phyloP scores from a whole-genome alignment of 805 yeast species.

The Ogataea paraovalis region DNA sequence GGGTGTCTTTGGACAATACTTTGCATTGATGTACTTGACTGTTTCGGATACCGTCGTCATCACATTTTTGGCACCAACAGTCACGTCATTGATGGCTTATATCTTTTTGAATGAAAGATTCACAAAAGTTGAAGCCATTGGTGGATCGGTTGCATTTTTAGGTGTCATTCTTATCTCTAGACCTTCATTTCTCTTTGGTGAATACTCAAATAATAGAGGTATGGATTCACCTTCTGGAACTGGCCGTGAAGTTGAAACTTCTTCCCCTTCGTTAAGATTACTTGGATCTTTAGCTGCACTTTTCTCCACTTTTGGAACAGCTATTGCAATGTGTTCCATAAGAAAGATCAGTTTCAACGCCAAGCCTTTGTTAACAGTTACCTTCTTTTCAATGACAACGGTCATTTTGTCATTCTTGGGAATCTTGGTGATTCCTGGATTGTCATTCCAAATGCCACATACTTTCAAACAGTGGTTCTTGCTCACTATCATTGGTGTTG shows the following conservation, averaged over 20 bases:
- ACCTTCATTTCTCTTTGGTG: slow-evolving; percentile 68
- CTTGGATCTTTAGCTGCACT: slow-evolving; percentile 62
- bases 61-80: slow-evolving; percentile 72
- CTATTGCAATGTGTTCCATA: slow-evolving; percentile 63
- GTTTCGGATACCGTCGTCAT: slow-evolving; percentile 80
- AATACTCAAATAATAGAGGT: not conserved
- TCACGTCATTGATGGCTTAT: slow-evolving; percentile 74
- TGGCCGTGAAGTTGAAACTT: slow-evolving; percentile 43
- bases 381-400: slow-evolving; percentile 66
- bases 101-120: slow-evolving; percentile 61
- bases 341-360: slow-evolving; percentile 73
- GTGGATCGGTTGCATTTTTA: slow-evolving; percentile 60
- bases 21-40: slow-evolving; percentile 65
- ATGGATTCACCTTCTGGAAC: slow-evolving; percentile 8
- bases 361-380: slow-evolving; percentile 76
- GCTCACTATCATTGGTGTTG: slow-evolving; percentile 57
- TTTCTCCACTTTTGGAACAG: slow-evolving; percentile 66
- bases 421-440: slow-evolving; percentile 52
- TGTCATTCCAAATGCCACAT: slow-evolving; percentile 58
- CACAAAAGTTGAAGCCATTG: slow-evolving; percentile 61
- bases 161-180: slow-evolving; percentile 83
- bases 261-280: slow-evolving; percentile 50
- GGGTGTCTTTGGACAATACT: slow-evolving; percentile 79
- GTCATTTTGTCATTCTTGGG: slow-evolving; percentile 51
- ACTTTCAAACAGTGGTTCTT: slow-evolving; percentile 63